Evolutionary conservation across 129 eudicot genomes (phyloP), one percentile per base, ranked within the genome.

Genomic region (Saussurea involucrata): DNA sequence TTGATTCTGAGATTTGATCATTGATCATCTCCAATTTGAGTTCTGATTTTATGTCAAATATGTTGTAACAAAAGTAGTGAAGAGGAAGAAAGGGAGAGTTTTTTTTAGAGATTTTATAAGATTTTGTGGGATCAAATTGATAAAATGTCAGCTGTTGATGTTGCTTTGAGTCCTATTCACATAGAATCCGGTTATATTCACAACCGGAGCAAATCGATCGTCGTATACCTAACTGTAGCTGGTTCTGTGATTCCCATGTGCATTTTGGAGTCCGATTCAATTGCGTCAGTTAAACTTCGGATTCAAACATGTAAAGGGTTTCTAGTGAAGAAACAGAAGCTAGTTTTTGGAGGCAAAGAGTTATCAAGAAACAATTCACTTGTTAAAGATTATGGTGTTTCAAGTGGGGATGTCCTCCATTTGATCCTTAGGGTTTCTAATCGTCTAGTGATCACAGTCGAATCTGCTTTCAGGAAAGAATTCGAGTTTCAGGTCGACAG

Each of bases 221-320:
- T 75, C 31, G 75, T 91, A 27, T 88, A 86, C 82, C 61, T 85
- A 53, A 85, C 83, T 60, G 87, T 83, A 7, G 87, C 88, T 28
- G 89, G 88, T 78, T 88, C 89, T 25, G 87, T 87, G 87, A 88
- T 86, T 77, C 96, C 96, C 74, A 82, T 88, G 87, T 81, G 86
- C 29, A 84, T 89, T 44, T 84, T 88, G 90, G 97, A 91, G 80
- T 91, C 97, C 72, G 97, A 88, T 78, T 88, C 97, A 44, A 75
- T 91, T 72, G 89, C 85, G 63, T 88, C 93, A n/a, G 93, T 88
- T 28, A 88, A 91, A 66, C 87, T 91, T n/a, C 88, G 87, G 93
- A 82, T 91, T 72, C 93, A 91, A 76, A 85, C 86, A n/a, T 85
- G 85, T 78, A 86, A 83, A 84, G 97, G 97, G 80, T 88, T 88